phyloP scores from a whole-genome alignment of 176 grass and related monocot species.

The Phragmites australis region DNA sequence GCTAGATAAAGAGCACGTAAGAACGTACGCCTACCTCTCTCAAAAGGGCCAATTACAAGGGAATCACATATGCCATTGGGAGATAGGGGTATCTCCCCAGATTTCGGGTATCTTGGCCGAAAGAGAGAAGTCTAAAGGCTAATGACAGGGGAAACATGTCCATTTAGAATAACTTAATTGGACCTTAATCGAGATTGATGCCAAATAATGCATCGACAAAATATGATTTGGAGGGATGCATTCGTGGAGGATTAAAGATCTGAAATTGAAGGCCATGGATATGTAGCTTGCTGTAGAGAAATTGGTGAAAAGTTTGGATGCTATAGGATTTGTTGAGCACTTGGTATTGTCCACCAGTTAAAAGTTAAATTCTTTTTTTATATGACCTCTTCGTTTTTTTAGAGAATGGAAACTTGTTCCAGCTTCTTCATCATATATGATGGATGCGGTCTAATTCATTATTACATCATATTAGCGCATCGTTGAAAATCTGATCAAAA shows the following conservation, averaged over 20 bases:
- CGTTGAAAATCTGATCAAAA: too few species aligned
- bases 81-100: slow-evolving; percentile 27
- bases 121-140: slow-evolving; percentile 28
- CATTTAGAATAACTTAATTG: slow-evolving; percentile 28
- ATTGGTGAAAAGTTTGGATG: background rate
- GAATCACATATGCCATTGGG: slow-evolving; percentile 35
- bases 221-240: background rate
- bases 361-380: too few species aligned
- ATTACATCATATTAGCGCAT: too few species aligned
- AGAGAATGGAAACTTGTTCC: too few species aligned
- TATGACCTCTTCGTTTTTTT: too few species aligned
- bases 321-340: background rate
- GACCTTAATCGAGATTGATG: slow-evolving; percentile 21
- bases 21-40: slow-evolving; percentile 30
- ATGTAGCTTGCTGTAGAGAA: background rate
- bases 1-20: slow-evolving; percentile 4
- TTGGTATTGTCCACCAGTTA: background rate
- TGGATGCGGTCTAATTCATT: too few species aligned
- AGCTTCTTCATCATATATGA: too few species aligned
- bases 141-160: background rate
- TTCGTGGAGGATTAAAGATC: background rate
- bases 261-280: background rate
- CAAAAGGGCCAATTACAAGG: slow-evolving; percentile 53
- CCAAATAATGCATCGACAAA: background rate
- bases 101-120: slow-evolving; percentile 41